Percentiles rank a stretch among this genome's conserved stretches.
These are phyloP conservation scores for Spizellomyces punctatus DNA, from an alignment of 192 early-diverging fungal genomes.

Conservation along the genomic window DNA sequence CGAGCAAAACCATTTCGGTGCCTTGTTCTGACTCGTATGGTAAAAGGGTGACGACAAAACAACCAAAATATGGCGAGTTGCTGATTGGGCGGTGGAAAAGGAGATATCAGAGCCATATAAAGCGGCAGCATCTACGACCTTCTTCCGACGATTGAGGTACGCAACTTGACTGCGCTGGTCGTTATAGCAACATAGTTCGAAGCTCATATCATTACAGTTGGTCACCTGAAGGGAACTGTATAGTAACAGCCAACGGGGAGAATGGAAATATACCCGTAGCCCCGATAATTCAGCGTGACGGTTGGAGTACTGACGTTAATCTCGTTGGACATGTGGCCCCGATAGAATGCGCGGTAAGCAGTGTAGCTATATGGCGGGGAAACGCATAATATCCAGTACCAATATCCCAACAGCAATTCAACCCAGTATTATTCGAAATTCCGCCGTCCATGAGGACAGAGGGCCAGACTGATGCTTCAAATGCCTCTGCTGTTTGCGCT, in stretches of 20 bases:
- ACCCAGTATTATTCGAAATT: constrained; percentile 74
- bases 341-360: constrained; percentile 79
- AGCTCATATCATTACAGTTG: constrained; percentile 60
- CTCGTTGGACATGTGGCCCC: constrained; percentile 88
- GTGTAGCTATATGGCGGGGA: neutral
- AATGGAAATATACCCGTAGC: constrained; percentile 78
- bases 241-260: constrained; percentile 89
- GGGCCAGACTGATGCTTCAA: constrained; percentile 7
- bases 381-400: neutral
- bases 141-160: constrained; percentile 85
- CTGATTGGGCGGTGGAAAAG: constrained; percentile 83
- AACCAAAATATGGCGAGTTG: constrained; percentile 81
- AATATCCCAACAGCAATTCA: constrained; percentile 57
- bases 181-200: neutral
- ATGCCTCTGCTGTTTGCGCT: constrained; percentile 71
- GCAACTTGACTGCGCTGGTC: neutral
- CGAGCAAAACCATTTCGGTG: neutral
- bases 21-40: neutral
- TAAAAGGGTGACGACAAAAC: constrained; percentile 85
- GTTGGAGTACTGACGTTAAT: constrained; percentile 77
- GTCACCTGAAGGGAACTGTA: constrained; percentile 94
- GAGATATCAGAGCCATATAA: constrained; percentile 73
- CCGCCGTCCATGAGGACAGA: constrained; percentile 28
- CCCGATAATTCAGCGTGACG: constrained; percentile 74
- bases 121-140: constrained; percentile 82